Base-by-base conservation (phyloP, 306 rosid species). In the Hylodesmum podocarpum region DNA sequence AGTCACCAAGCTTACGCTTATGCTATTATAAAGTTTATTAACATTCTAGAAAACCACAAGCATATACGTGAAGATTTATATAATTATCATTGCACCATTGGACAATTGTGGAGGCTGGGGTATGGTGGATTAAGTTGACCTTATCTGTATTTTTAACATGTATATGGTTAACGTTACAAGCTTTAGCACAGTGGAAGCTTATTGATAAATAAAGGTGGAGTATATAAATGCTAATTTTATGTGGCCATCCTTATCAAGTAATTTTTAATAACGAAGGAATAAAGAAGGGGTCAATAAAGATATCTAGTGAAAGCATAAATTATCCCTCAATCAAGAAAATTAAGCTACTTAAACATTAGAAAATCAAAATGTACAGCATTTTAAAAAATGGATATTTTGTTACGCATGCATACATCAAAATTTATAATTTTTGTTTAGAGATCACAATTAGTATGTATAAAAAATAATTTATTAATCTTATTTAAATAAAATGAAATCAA, bases 221-320 rank as follows among this genome's bases (percentile, higher is more conserved):
- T 34, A 67, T 33, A 47, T 8, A 10, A n/a, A 27, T 25, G 37
- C 18, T 7, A 25, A 27, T 15, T 63, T 65, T 39, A 70, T 9
- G 16, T 44, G 67, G 58, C 31, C 44, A n/a, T 70, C 70, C 40
- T 15, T 34, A 4, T 70, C 43, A 59, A 25, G 47, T 34, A 59
- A 21, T 21, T 31, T 47, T 59, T 70, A 33, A 78, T 43, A 34
- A 70, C 25, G n/a, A 54, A 40, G 65, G 67, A 72, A 72, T 28
- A 39, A 79, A 79, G 73, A 63, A 61, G 25, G 57, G 29, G 31
- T 37, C 10, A 1, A 47, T 67, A 15, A n/a, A n/a, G 40, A 10
- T 44, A 11, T 14, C 22, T 25, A 15, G 54, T 28, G 67, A 59
- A 31, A 78, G 29, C 43, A 25, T 47, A 19, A 54, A 18, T 27